Evolutionary conservation across 495 filamentous ascomycete genomes (phyloP).

Genomic region (Parmelia sp.): DNA sequence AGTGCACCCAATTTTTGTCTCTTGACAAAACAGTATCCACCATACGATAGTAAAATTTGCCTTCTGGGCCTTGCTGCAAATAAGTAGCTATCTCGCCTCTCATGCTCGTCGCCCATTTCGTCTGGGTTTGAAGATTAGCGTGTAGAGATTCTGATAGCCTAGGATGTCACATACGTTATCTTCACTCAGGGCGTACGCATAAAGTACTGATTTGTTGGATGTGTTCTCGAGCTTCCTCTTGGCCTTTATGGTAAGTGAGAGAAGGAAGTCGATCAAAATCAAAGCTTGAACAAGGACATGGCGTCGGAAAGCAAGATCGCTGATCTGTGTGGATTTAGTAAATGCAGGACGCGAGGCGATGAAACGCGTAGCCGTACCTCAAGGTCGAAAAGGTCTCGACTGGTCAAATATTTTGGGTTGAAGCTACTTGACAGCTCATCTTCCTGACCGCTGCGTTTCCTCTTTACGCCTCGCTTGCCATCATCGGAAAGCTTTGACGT

Average conservation of each 20-base stretch:
- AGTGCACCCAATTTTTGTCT: conserved; percentile 97
- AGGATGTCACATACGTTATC: conserved; percentile 59
- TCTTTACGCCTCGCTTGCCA: conserved; percentile 56
- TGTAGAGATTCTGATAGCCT: background rate
- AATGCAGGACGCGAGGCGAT: background rate
- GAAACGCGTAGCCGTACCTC: conserved; percentile 52
- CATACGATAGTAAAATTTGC: conserved; percentile 90
- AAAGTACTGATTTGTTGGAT: conserved; percentile 78
- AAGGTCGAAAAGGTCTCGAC: conserved; percentile 86
- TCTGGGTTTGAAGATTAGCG: conserved; percentile 27
- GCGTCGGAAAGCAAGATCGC: conserved; percentile 85
- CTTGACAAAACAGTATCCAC: conserved; percentile 90
- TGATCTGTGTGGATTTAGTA: conserved; percentile 49
- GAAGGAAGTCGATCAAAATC: conserved; percentile 86
- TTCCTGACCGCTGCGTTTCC: conserved; percentile 58
- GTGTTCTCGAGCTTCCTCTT: conserved; percentile 69
- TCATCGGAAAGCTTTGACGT: conserved; percentile 54
- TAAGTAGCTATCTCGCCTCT: conserved; percentile 69
- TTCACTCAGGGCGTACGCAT: conserved; percentile 65
- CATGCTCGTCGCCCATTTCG: conserved; percentile 73
- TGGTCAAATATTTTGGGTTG: conserved; percentile 96
- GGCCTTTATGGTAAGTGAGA: conserved; percentile 76
- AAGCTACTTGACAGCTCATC: conserved; percentile 67
- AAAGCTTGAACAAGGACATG: conserved; percentile 92
- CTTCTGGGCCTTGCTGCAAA: conserved; percentile 68